These are phyloP conservation scores for Biancaea sappan DNA, from an alignment of 306 rosid species.

Conservation along the genomic window DNA sequence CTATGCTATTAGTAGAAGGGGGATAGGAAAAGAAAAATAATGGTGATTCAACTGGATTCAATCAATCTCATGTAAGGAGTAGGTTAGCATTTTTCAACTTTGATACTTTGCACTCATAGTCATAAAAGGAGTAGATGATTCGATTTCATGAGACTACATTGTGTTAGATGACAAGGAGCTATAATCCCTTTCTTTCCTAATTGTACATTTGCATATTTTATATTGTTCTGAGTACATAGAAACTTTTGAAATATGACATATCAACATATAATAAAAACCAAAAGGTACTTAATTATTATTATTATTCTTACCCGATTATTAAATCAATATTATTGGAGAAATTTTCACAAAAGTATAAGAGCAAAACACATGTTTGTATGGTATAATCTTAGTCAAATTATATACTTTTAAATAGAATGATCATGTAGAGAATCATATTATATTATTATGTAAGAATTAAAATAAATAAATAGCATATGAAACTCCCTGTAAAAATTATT, in stretches of 20 bases:
- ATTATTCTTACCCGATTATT: too few relatives aligned
- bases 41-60: background rate
- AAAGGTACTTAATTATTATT: too few relatives aligned
- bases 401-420: too few relatives aligned
- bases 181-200: background rate
- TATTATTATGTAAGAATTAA: too few relatives aligned
- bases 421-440: too few relatives aligned
- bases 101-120: background rate
- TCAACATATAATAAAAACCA: too few relatives aligned
- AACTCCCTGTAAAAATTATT: too few relatives aligned
- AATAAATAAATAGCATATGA: too few relatives aligned
- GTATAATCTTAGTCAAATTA: too few relatives aligned
- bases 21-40: background rate
- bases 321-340: too few relatives aligned
- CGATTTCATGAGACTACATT: background rate
- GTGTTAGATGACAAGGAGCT: background rate
- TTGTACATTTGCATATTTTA: background rate
- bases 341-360: too few relatives aligned
- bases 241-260: background rate
- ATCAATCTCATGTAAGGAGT: background rate
- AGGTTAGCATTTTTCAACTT: background rate
- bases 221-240: background rate
- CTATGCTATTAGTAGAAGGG: slow-evolving; percentile 14
- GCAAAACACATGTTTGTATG: too few relatives aligned
- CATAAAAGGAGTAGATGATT: background rate